Evolutionary conservation across 2,329 filamentous ascomycete species (phyloP).

Genomic region (Pyricularia grisea): DNA sequence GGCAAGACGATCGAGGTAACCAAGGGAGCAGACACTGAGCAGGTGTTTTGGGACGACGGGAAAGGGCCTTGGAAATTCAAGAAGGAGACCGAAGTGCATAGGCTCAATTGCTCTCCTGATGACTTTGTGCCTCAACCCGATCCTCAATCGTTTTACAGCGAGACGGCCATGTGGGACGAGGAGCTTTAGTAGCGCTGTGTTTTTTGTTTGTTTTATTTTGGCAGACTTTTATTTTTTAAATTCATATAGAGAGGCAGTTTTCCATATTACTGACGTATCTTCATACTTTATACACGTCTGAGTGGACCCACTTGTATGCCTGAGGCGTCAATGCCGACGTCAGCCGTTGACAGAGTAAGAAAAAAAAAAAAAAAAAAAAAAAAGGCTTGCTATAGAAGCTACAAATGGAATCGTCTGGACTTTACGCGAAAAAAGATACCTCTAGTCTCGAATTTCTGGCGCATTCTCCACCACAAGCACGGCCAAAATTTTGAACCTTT

Average conservation of each 20-base stretch:
- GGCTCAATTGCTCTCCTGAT: not conserved
- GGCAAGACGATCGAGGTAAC: not conserved
- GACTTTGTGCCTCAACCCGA: not conserved
- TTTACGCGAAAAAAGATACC: not conserved
- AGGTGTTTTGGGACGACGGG: not conserved
- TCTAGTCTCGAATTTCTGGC: not conserved
- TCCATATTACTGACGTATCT: too few relatives aligned
- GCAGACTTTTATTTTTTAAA: too few relatives aligned
- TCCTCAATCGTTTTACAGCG: not conserved
- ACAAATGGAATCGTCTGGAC: slow-evolving; percentile 4
- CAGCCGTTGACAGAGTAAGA: not conserved
- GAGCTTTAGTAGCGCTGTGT: not conserved
- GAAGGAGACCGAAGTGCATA: not conserved
- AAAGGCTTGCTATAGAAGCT: slow-evolving; percentile 3
- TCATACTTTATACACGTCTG: too few relatives aligned
- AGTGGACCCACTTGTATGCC: slow-evolving; percentile 8
- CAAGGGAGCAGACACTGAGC: not conserved
- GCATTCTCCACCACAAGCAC: not conserved
- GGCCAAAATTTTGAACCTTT: not conserved
- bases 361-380: slow-evolving; percentile 7
- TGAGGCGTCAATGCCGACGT: slow-evolving; percentile 8
- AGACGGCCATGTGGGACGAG: not conserved
- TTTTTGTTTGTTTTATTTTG: too few relatives aligned
- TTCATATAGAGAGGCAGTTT: too few relatives aligned
- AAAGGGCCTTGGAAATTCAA: not conserved